These are phyloP conservation scores for Saccharomycopsis hybrid DNA, from an alignment of 1,139 yeast genomes.

Conservation along the genomic window DNA sequence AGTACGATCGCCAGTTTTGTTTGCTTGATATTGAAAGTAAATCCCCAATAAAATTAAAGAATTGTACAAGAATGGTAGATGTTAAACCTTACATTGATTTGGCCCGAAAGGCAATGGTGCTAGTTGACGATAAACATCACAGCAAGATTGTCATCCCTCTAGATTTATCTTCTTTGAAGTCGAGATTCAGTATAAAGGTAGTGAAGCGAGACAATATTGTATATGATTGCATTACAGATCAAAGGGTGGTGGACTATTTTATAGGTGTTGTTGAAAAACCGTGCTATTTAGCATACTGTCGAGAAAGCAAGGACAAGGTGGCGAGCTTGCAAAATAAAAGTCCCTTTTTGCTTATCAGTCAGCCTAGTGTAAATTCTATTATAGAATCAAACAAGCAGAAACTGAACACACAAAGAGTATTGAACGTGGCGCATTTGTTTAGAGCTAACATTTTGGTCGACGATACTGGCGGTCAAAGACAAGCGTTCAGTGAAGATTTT, in stretches of 20 bases:
- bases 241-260: neutral
- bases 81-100: slow-evolving; percentile 28
- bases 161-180: too few species aligned
- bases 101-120: slow-evolving; percentile 12
- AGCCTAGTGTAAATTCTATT: slow-evolving; percentile 26
- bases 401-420: neutral
- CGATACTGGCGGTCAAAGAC: slow-evolving; percentile 30
- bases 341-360: slow-evolving; percentile 32
- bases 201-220: neutral
- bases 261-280: slow-evolving; percentile 4
- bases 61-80: slow-evolving; percentile 30
- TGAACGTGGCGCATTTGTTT: slow-evolving; percentile 27
- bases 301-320: slow-evolving; percentile 2
- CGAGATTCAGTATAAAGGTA: too few species aligned
- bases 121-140: too few species aligned
- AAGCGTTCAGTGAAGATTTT: neutral
- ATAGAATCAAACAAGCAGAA: too few species aligned
- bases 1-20: slow-evolving; percentile 35
- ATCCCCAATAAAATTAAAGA: slow-evolving; percentile 30
- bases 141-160: too few species aligned
- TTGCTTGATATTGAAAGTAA: slow-evolving; percentile 27
- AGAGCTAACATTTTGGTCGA: slow-evolving; percentile 33
- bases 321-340: slow-evolving; percentile 32
- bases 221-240: slow-evolving; percentile 15
- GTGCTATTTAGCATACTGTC: slow-evolving; percentile 4